Conservation (phyloP, 805 yeast genomes). For the Lachancea kluyveri region DNA sequence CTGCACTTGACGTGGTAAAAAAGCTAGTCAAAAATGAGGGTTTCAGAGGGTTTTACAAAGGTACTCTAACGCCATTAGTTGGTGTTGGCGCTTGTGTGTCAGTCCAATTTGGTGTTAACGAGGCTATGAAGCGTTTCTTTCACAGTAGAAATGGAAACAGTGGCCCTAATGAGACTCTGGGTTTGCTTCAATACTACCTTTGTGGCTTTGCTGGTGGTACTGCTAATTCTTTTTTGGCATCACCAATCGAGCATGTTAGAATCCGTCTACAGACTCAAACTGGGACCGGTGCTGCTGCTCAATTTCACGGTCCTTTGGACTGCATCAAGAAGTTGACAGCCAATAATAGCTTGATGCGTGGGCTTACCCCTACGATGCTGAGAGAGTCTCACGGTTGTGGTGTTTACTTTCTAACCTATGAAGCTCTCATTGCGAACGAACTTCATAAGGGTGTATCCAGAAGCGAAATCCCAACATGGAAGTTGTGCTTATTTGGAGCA, state of each 20-base stretch:
- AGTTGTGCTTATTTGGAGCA: constrained; percentile 83
- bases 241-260: constrained; percentile 94
- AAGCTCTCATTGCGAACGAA: constrained; percentile 64
- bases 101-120: constrained; percentile 91
- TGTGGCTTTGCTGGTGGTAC: constrained; percentile 92
- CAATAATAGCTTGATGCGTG: constrained; percentile 64
- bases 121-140: constrained; percentile 82
- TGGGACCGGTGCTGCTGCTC: constrained; percentile 38
- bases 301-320: constrained; percentile 49
- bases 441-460: constrained; percentile 41
- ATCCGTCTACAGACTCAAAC: constrained; percentile 82
- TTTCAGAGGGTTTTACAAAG: constrained; percentile 79
- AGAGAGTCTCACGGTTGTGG: constrained; percentile 91
- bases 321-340: constrained; percentile 44
- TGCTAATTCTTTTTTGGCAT: constrained; percentile 81
- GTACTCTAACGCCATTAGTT: constrained; percentile 84
- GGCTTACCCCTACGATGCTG: constrained; percentile 71
- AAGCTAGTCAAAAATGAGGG: constrained; percentile 77
- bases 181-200: constrained; percentile 61
- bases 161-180: constrained; percentile 34
- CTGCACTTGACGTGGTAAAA: constrained; percentile 69
- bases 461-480: constrained; percentile 77
- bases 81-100: constrained; percentile 99
- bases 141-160: constrained; percentile 33
- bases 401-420: constrained; percentile 82